Conservation (phyloP, 1,139 yeast species). For the Arxiozyma slooffiae region DNA sequence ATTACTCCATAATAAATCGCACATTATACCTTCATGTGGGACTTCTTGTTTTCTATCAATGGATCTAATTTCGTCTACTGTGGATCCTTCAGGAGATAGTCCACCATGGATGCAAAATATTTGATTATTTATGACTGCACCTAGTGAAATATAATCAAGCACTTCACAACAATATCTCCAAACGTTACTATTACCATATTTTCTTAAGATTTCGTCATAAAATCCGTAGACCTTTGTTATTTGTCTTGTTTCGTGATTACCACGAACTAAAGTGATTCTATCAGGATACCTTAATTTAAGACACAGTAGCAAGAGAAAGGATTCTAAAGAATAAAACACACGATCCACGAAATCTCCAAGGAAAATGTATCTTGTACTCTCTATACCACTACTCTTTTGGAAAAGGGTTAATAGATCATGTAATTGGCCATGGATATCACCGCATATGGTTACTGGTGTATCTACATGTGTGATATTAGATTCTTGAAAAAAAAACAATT, state of each 20-base stretch:
- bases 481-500: constrained; percentile 78
- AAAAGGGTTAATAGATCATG: constrained; percentile 88
- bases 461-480: constrained; percentile 90
- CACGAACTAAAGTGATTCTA: constrained; percentile 85
- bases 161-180: constrained; percentile 76
- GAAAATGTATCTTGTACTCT: constrained; percentile 42
- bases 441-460: constrained; percentile 97
- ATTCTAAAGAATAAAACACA: constrained; percentile 91
- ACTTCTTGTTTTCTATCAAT: constrained; percentile 90
- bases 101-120: constrained; percentile 97
- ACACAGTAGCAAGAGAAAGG: constrained; percentile 65
- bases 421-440: constrained; percentile 95
- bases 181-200: constrained; percentile 90
- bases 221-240: constrained; percentile 97
- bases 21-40: constrained; percentile 99
- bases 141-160: constrained; percentile 88
- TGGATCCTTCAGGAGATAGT: constrained; percentile 82
- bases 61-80: constrained; percentile 79
- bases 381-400: constrained; percentile 75
- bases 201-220: constrained; percentile 92
- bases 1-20: constrained; percentile 94
- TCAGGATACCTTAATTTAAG: constrained; percentile 90
- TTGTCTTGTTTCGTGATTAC: constrained; percentile 95
- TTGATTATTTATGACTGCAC: constrained; percentile 67
- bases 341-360: constrained; percentile 83